Conservation (phyloP, 2,329 filamentous ascomycete species). For the Ceratocystis variospora region DNA sequence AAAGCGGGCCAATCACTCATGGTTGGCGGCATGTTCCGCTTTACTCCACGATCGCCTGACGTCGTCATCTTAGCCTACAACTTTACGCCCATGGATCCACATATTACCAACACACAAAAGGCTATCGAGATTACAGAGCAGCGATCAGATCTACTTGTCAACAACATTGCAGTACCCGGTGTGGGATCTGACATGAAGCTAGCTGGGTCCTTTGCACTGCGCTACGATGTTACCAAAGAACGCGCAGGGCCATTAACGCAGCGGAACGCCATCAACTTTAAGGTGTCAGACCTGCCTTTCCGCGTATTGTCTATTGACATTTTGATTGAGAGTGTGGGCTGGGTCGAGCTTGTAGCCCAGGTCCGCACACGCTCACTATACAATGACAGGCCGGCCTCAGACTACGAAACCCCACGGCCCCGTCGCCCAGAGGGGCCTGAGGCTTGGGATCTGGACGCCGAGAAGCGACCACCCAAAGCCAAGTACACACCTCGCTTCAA, state of each 20-base stretch:
- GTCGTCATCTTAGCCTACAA: constrained; percentile 65
- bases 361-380: constrained; percentile 47
- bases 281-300: constrained; percentile 61
- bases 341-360: constrained; percentile 79
- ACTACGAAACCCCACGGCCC: constrained; percentile 20
- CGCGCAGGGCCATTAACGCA: constrained; percentile 61
- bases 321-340: constrained; percentile 81
- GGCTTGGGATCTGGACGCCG: constrained; percentile 18
- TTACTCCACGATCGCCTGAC: constrained; percentile 56
- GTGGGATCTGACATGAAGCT: constrained; percentile 45
- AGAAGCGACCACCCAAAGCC: constrained; percentile 14
- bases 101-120: constrained; percentile 69
- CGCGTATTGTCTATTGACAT: constrained; percentile 69
- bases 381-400: constrained; percentile 19
- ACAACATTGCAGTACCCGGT: constrained; percentile 48
- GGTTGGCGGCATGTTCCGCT: constrained; percentile 72
- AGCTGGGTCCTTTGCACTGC: constrained; percentile 62
- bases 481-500: constrained; percentile 14
- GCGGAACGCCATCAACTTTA: constrained; percentile 46
- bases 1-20: constrained; percentile 68
- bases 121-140: constrained; percentile 60
- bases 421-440: not conserved
- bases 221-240: constrained; percentile 69
- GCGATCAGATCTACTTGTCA: constrained; percentile 41
- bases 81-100: constrained; percentile 65